Conservation (phyloP, 1,284 basidiomycete genomes). For the Erythrobasidium hasegawianum region DNA sequence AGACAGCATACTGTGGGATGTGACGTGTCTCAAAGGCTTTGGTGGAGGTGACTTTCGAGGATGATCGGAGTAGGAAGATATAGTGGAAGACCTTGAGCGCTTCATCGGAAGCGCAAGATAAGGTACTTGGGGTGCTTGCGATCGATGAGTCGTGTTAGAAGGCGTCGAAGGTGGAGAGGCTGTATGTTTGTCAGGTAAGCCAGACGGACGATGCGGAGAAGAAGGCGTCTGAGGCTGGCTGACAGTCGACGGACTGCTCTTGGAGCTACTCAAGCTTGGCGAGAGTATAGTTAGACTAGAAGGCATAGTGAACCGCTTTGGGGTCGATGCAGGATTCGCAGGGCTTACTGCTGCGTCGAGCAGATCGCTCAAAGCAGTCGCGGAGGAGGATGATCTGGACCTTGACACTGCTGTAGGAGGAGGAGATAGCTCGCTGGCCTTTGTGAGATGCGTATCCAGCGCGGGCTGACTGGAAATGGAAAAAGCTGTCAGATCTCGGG, state of each 20-base stretch:
- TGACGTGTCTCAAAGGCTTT: background rate
- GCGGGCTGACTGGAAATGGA: constrained; percentile 6
- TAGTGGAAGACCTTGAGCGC: background rate
- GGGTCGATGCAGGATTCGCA: too few relatives aligned
- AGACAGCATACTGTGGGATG: background rate
- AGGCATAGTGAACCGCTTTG: background rate
- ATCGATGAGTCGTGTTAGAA: too few relatives aligned
- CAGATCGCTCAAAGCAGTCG: constrained; percentile 12
- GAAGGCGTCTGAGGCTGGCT: background rate
- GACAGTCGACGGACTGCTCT: background rate
- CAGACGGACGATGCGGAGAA: background rate
- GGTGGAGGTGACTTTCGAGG: background rate
- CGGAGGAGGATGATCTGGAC: constrained; percentile 8
- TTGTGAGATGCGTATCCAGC: background rate
- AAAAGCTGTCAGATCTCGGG: background rate
- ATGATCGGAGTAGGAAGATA: background rate
- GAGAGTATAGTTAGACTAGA: background rate
- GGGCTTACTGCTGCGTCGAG: background rate
- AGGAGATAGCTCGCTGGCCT: constrained; percentile 3
- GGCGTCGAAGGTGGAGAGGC: background rate
- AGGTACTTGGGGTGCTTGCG: too few relatives aligned
- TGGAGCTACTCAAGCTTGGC: background rate
- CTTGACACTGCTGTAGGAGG: background rate
- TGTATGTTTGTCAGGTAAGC: background rate
- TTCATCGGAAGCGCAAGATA: background rate